Evolutionary conservation across 192 early-diverging fungal genomes (phyloP), one percentile per base, ranked within the genome.

Genomic region (Podila epicladia): DNA sequence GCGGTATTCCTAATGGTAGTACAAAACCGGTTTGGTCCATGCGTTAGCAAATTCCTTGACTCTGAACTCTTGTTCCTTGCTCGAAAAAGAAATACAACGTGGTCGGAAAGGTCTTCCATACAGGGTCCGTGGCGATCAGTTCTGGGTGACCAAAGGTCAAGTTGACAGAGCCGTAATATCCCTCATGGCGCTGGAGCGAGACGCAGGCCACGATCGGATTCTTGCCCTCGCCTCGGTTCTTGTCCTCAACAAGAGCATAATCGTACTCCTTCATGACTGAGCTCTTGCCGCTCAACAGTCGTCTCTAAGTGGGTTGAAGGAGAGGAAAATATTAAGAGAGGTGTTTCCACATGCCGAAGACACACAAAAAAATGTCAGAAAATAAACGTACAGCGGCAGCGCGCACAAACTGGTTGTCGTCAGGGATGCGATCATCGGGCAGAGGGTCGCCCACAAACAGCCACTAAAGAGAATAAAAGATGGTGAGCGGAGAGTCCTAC

Each of bases 241-340:
- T 71, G 17, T 76, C 68, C 38, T 76, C 74, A 6, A 76, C 68
- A 22, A 76, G 19, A 1, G 74, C 74, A 61, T 76, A 76, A 13
- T 76, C 57, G 19, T 35, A 57, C 45, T 76, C 74, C 22, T 24
- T 65, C 74, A 76, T 76, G 45, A 53, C 17, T 7, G 41, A 29
- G 33, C 62, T 76, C 33, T 66, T 65, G 12, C 74, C 74, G 2
- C 62, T 38, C 53, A 76, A 45, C 9, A 76, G 53, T 15, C 74
- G 67, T 60, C 55, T 64, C 74, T 76, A 55, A 24, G 5, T 45
- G 41, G 41, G 4, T 45, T 45, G 41, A 45, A 3, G 26, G 19
- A 22, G 51, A 24, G 3, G 9, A 24, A 9, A 26, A 22, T 53
- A 19, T 22, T 55, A 2, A 55, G 53, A 24, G 53, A 9, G 15